A percentile compares a stretch with the other conserved stretches of the same genome.
phyloP scores from a whole-genome alignment of 768 basidiomycete genomes.

The Sporobolomyces roseus region DNA sequence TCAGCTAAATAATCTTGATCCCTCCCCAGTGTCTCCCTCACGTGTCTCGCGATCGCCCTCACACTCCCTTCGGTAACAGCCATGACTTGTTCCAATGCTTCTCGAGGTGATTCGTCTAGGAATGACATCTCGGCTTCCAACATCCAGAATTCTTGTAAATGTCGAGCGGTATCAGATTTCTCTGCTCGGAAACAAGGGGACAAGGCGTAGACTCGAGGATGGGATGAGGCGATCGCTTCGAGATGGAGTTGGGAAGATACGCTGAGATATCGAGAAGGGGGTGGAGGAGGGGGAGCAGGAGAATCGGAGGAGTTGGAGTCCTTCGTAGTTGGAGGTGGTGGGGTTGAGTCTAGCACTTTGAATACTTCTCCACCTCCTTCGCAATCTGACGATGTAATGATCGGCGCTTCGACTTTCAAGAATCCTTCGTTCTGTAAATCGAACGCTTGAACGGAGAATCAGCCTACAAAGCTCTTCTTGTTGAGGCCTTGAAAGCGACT shows the following conservation, averaged over 20 bases:
- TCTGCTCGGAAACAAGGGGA: conserved; percentile 94
- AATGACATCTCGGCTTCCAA: conserved; percentile 90
- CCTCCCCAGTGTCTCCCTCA: conserved; percentile 31
- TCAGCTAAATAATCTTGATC: conserved; percentile 18
- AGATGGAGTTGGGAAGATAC: conserved; percentile 96
- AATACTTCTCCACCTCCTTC: conserved; percentile 96
- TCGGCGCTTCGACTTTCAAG: conserved; percentile 71
- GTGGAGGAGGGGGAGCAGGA: conserved; percentile 65
- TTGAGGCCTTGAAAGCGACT: background rate
- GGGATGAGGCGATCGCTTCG: conserved; percentile 72
- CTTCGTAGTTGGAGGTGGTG: background rate
- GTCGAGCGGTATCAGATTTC: conserved; percentile 77
- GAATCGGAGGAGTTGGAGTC: conserved; percentile 49
- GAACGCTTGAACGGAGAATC: background rate
- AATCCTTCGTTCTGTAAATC: conserved; percentile 69
- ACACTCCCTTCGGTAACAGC: conserved; percentile 59
- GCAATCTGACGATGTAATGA: conserved; percentile 85
- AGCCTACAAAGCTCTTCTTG: background rate
- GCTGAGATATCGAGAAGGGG: conserved; percentile 63
- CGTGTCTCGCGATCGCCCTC: conserved; percentile 49
- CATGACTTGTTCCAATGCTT: conserved; percentile 56
- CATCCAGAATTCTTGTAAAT: conserved; percentile 99
- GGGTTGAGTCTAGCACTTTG: conserved; percentile 52
- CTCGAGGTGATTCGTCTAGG: conserved; percentile 21
- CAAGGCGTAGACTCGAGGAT: conserved; percentile 83